Evolutionary conservation across 2,329 filamentous ascomycete species (phyloP).

Genomic region (Raffaelea arxii): DNA sequence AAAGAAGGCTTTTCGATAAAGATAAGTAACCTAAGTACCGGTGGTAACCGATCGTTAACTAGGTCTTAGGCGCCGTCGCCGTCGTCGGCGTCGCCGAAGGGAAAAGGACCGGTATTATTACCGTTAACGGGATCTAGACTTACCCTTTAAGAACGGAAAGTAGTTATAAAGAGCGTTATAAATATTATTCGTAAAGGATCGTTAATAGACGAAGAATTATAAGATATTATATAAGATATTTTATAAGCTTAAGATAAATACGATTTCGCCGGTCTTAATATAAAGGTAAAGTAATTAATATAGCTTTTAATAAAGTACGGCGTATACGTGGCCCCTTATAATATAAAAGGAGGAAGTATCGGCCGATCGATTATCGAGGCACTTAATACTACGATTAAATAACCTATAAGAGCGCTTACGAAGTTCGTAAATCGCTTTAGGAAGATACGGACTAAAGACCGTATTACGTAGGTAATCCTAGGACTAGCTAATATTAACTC

Average conservation of each 20-base stretch:
- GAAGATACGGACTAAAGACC: too few species aligned
- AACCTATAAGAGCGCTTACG: too few species aligned
- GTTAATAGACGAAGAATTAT: background rate
- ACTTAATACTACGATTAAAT: too few species aligned
- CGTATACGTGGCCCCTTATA: background rate
- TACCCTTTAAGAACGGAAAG: background rate
- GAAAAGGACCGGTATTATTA: too few species aligned
- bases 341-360: background rate
- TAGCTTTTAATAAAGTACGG: background rate
- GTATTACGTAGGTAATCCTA: too few species aligned
- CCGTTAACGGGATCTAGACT: background rate
- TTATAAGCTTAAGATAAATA: too few species aligned
- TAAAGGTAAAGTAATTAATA: background rate
- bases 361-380: too few species aligned
- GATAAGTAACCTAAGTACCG: background rate
- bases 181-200: background rate
- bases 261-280: too few species aligned
- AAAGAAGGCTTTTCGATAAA: background rate
- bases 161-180: background rate
- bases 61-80: too few species aligned
- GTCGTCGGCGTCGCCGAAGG: too few species aligned
- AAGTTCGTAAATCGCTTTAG: too few species aligned
- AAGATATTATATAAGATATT: background rate
- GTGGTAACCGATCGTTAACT: background rate
- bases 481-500: background rate